Evolutionary conservation across 129 eudicot species (phyloP), one percentile per base, ranked within the genome.

Genomic region (Saposhnikovia divaricata): DNA sequence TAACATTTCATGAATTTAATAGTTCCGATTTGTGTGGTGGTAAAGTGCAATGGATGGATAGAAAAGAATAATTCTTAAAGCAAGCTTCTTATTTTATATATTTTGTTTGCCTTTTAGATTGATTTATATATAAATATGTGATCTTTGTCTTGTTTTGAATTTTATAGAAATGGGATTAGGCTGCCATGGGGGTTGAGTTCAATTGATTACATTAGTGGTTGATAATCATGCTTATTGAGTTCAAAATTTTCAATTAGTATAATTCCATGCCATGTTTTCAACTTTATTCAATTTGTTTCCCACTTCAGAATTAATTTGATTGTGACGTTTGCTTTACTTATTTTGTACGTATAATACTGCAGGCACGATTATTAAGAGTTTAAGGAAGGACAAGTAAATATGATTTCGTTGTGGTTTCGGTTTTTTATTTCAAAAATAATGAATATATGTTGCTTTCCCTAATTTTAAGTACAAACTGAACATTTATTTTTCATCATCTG

Each of bases 21-120:
- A 75, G 59, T 46, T 46, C 37, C 78, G 2, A 4, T 75, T 75
- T 46, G 78, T 75, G 42, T 75, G 78, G 9, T 75, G 78, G 78
- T 46, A 15, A 75, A 75, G 39, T 46, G 40, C 75, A n/a, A 16
- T 27, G 72, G 34, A 61, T 44, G 39, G 77, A 74, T 74, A 13
- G 77, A 44, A 9, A 21, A 44, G 77, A 74, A 74, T 74, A 74
- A 14, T 13, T 27, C 78, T 46, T 47, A 44, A 74, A 74, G 78
- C 57, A n/a, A 74, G 16, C 61, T 74, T 31, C 42, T 45, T 51
- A 42, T 73, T 73, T 44, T 71, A 13, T 0, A 31, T 1, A 31
- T 12, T 37, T 37, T 15, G 14, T 73, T 43, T n/a, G 15, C 66
- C 44, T 73, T 43, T 31, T 43, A 42, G 16, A 46, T 43, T 10